Base-by-base conservation (phyloP, 2,329 filamentous ascomycete genomes). In the Albifimbria verrucaria region DNA sequence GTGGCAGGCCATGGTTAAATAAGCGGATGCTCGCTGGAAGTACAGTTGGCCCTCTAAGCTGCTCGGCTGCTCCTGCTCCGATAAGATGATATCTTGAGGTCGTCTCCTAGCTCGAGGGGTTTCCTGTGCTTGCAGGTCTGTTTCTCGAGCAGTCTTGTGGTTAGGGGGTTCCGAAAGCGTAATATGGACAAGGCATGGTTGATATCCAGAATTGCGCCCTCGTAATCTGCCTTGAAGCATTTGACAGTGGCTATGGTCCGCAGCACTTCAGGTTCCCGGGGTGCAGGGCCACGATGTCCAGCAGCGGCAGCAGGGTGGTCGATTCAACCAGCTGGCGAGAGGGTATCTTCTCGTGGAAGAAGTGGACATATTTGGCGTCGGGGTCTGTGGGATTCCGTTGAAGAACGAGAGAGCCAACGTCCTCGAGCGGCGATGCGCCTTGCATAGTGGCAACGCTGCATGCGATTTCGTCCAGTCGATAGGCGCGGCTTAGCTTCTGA, bases 311-410 rank as follows among this genome's bases (percentile, higher is more conserved):
- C 52, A 92, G 70, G 56, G 82, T 86, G 9, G 89, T 92, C 61
- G 81, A 86, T 62, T 90, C 83, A 32, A 85, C 87, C 66, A 94
- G 75, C 66, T 88, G 85, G 42, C 87, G 76, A 41, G 85, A 88
- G 1, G 89, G 88, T 23, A 94, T 92, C 79, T 93, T 94, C 71
- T 95, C 89, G 71, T 93, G 89, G 69, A 95, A 95, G 72, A 93
- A 94, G 66, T 94, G 88, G n/a, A 94, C 90, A 66, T 94, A 94
- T 68, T 87, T 88, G 24, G 89, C 90, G 63, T 94, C 88, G 43
- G 77, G 71, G 63, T 92, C 85, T 49, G 78, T 68, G n/a, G 83
- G 77, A 55, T 82, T 86, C 55, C 89, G 79, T 66, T 89, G 84
- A 56, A 94, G 72, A 26, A 95, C 90, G 56, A 88, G 75, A 6